These are phyloP conservation scores for Nicotiana rustica DNA, from an alignment of 305 asterid genomes.

Conservation along the genomic window DNA sequence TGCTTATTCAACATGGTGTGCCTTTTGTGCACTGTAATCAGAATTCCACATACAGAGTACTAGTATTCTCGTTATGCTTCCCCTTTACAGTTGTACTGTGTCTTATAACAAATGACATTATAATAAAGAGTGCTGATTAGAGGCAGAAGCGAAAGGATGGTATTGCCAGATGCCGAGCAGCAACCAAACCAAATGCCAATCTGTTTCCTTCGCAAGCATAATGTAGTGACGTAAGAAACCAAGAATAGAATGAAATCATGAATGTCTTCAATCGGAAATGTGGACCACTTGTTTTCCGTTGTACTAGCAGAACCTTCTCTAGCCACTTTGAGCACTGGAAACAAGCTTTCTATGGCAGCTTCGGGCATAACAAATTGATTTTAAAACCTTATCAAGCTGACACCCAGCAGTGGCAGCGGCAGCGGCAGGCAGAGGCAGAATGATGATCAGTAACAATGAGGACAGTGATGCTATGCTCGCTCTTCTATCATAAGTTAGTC, in stretches of 20 bases:
- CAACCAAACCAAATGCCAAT: neutral
- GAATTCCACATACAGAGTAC: too few species aligned
- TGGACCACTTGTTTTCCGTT: neutral
- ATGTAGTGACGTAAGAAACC: neutral
- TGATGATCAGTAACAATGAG: neutral
- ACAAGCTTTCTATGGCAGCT: neutral
- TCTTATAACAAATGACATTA: neutral
- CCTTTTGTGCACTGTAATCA: too few species aligned
- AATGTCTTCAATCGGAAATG: neutral
- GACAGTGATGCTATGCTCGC: neutral
- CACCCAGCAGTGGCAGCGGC: neutral
- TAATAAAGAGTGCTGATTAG: neutral
- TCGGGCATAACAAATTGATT: too few species aligned
- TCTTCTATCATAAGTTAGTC: neutral
- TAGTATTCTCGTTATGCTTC: neutral
- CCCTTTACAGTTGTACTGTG: neutral
- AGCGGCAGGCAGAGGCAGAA: neutral
- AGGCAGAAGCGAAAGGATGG: neutral
- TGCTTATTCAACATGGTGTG: neutral
- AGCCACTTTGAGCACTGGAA: neutral
- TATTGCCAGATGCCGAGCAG: neutral
- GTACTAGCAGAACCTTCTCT: neutral
- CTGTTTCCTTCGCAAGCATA: neutral
- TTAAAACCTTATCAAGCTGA: neutral
- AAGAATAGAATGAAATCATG: neutral